These are phyloP conservation scores for Penicillium fimorum DNA, from an alignment of 495 filamentous ascomycete species.

Conservation along the genomic window DNA sequence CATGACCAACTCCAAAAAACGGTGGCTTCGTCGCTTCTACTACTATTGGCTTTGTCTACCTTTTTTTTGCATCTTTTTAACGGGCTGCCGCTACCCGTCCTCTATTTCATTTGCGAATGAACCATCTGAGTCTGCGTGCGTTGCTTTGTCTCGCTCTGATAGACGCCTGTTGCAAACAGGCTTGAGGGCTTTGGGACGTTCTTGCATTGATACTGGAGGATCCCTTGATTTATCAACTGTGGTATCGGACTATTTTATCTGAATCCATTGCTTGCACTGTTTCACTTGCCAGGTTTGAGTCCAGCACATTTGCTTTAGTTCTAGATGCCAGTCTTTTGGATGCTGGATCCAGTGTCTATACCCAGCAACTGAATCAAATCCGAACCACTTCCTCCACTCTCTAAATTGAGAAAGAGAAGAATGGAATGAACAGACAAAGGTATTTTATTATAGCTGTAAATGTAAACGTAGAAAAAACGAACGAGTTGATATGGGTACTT, in stretches of 20 bases:
- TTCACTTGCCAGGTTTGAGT: not conserved
- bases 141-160: slow-evolving; percentile 7
- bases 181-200: slow-evolving; percentile 2
- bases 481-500: not conserved
- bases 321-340: slow-evolving; percentile 3
- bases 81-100: slow-evolving; percentile 20
- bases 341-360: slow-evolving; percentile 2
- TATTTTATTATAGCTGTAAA: not conserved
- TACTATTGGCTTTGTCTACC: slow-evolving; percentile 23
- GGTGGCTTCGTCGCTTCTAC: slow-evolving; percentile 29
- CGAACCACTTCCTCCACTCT: slow-evolving; percentile 14
- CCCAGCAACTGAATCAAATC: slow-evolving; percentile 8
- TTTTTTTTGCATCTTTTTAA: slow-evolving; percentile 9
- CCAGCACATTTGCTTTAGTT: not conserved
- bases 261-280: slow-evolving; percentile 6
- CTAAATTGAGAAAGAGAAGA: not conserved
- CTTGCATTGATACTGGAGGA: slow-evolving; percentile 5
- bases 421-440: not conserved
- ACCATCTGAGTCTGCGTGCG: slow-evolving; percentile 1
- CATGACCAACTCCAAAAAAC: slow-evolving; percentile 34
- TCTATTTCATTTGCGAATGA: not conserved
- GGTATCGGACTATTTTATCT: slow-evolving; percentile 6
- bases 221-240: not conserved
- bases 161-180: slow-evolving; percentile 8
- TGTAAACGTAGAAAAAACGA: not conserved